Conservation (phyloP, 1,139 yeast genomes). For the Kodamaea sp. region DNA sequence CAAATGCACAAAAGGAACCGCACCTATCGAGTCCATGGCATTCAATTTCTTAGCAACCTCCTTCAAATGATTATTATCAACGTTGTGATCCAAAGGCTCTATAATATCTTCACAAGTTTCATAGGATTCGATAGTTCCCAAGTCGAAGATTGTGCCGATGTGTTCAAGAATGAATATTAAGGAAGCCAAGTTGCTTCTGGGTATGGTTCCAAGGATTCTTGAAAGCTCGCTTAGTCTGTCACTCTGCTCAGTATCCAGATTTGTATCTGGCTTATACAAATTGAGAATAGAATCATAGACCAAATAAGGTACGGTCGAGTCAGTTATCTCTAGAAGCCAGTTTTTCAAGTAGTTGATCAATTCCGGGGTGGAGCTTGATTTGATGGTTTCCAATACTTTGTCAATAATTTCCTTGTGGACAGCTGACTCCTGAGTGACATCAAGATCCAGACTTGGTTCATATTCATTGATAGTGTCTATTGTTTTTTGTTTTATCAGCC, state of each 20-base stretch:
- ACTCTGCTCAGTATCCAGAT: conserved; percentile 1
- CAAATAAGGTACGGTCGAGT: conserved; percentile 47
- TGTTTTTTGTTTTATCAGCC: conserved; percentile 37
- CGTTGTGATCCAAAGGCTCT: conserved; percentile 8
- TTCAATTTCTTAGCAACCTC: conserved; percentile 26
- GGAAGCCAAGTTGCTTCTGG: conserved; percentile 45
- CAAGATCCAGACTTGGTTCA: conserved; percentile 13
- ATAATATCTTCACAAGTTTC: conserved; percentile 32
- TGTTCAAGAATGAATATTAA: conserved; percentile 41
- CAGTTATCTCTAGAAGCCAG: conserved; percentile 48
- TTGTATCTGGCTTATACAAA: conserved; percentile 19
- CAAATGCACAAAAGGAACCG: conserved; percentile 45
- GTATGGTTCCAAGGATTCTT: conserved; percentile 34
- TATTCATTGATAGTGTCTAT: conserved; percentile 25
- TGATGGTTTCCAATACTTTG: conserved; percentile 19
- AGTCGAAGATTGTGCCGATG: conserved; percentile 26
- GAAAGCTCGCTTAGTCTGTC: conserved; percentile 22
- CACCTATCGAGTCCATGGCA: conserved; percentile 39
- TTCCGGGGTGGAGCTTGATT: conserved; percentile 7
- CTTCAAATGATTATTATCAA: conserved; percentile 12
- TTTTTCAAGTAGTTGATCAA: conserved; percentile 37
- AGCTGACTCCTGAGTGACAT: conserved; percentile 21
- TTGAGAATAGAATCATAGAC: conserved; percentile 37
- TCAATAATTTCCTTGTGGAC: conserved; percentile 27
- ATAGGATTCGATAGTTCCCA: conserved; percentile 29